Evolutionary conservation across 768 basidiomycete species (phyloP), one percentile per base, ranked within the genome.

Genomic region (Phanerodontia chrysosporium): DNA sequence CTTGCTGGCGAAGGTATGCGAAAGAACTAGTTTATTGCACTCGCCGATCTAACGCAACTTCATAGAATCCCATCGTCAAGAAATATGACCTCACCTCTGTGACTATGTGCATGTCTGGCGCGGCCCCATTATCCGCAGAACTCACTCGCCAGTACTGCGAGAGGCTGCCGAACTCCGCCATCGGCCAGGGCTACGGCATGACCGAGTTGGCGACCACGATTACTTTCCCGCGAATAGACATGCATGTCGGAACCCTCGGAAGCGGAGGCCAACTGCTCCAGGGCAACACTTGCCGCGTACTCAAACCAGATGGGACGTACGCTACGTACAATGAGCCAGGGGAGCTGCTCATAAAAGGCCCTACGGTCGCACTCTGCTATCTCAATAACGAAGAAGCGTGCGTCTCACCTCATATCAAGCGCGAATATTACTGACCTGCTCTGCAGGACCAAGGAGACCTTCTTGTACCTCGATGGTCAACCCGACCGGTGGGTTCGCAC

Each of bases 171-270:
- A 63, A 73, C 16, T 76, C 77, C 1, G 71, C 73, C 56, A 75
- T 86, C n/a, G 83, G 82, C n/a, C 85, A 86, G 66, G 79, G 78
- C 16, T 86, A 85, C 67, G 84, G 57, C 66, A 80, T 73, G 70
- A 74, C 67, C 57, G 75, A 65, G 74, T 77, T 60, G 65, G 75
- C 46, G 59, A 78, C 51, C 70, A 74, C 63, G 73, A 76, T 79
- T 45, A 62, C 63, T 16, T 69, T 62, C 59, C 67, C 72, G 25
- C 68, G 65, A 58, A 30, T 72, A 59, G 45, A 59, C 58, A 60
- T 46, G 51, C 57, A 62, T 36, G 32, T 68, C 52, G 58, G 55
- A 14, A 66, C 66, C 49, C 61, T 58, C 14, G 73, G 73, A 25
- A 67, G 67, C 62, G 64, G 74, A 21, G 82, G 82, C 18, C 69